Percentiles rank a stretch among this genome's conserved stretches.
Conservation (phyloP, 2,329 filamentous ascomycete species). For the Beauveria rudraprayagi region DNA sequence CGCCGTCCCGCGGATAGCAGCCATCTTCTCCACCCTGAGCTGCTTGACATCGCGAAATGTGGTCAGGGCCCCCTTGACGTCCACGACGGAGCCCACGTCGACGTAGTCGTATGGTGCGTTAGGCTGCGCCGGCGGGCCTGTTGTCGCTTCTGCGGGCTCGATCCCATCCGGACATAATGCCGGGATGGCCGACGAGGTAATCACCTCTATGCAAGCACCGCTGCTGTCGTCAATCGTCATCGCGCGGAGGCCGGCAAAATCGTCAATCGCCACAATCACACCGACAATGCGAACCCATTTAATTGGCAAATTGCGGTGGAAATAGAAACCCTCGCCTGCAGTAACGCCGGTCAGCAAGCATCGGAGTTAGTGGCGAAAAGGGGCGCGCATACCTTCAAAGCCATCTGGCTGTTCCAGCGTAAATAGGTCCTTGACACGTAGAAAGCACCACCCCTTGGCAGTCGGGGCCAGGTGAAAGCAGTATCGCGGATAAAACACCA, state of each 20-base stretch:
- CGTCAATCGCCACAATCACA: slow-evolving; percentile 56
- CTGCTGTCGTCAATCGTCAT: slow-evolving; percentile 60
- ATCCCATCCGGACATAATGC: background rate
- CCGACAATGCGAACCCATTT: slow-evolving; percentile 67
- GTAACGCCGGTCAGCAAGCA: background rate
- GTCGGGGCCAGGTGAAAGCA: slow-evolving; percentile 57
- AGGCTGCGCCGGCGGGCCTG: background rate
- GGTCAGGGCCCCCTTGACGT: slow-evolving; percentile 46
- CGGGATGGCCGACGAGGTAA: slow-evolving; percentile 12
- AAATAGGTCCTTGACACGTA: slow-evolving; percentile 44
- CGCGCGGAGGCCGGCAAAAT: slow-evolving; percentile 37
- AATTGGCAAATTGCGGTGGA: slow-evolving; percentile 67
- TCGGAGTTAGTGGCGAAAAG: background rate
- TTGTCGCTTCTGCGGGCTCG: background rate
- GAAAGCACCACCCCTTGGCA: slow-evolving; percentile 49
- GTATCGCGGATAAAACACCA: slow-evolving; percentile 49
- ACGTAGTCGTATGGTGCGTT: slow-evolving; percentile 23
- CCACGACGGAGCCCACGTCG: slow-evolving; percentile 46
- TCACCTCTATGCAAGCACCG: slow-evolving; percentile 46
- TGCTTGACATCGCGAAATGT: slow-evolving; percentile 42
- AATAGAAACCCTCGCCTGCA: slow-evolving; percentile 44
- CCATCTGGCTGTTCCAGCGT: slow-evolving; percentile 38
- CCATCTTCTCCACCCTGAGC: slow-evolving; percentile 44
- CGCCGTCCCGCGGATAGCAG: slow-evolving; percentile 41
- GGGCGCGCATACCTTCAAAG: slow-evolving; percentile 40